phyloP scores from a whole-genome alignment of 805 yeast genomes.

The Tetrapisispora phaffii region DNA sequence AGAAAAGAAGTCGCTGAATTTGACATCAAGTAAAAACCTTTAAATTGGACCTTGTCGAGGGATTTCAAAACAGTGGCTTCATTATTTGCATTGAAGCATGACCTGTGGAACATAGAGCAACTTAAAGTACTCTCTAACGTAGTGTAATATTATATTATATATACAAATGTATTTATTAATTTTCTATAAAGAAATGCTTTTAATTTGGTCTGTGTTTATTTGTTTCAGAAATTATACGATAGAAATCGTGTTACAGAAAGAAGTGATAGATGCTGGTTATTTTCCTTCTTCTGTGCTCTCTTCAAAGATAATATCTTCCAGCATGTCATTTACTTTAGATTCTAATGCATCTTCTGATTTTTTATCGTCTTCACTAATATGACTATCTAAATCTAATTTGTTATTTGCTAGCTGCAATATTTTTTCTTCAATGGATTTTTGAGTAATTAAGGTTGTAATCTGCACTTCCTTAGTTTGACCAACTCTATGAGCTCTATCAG shows the following conservation, averaged over 20 bases:
- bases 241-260: too few relatives aligned
- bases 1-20: not conserved
- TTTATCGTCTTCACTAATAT: constrained; percentile 37
- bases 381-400: constrained; percentile 71
- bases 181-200: not conserved
- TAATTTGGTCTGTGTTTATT: too few relatives aligned
- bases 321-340: constrained; percentile 42
- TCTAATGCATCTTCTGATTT: constrained; percentile 35
- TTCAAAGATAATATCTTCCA: constrained; percentile 30
- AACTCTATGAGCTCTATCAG: constrained; percentile 95
- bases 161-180: not conserved
- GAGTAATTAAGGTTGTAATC: constrained; percentile 65
- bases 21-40: too few relatives aligned
- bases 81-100: too few relatives aligned
- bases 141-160: too few relatives aligned
- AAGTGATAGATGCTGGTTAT: not conserved
- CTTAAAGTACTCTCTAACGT: too few relatives aligned
- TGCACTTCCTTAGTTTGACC: constrained; percentile 83
- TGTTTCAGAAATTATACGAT: not conserved
- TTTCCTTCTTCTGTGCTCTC: constrained; percentile 6
- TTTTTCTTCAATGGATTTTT: constrained; percentile 78
- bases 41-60: too few relatives aligned
- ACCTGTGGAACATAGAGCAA: too few relatives aligned
- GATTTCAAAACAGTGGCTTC: too few relatives aligned
- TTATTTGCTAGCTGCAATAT: constrained; percentile 79